phyloP scores from a whole-genome alignment of 2,329 filamentous ascomycete species.

The Penicillium thymicola region DNA sequence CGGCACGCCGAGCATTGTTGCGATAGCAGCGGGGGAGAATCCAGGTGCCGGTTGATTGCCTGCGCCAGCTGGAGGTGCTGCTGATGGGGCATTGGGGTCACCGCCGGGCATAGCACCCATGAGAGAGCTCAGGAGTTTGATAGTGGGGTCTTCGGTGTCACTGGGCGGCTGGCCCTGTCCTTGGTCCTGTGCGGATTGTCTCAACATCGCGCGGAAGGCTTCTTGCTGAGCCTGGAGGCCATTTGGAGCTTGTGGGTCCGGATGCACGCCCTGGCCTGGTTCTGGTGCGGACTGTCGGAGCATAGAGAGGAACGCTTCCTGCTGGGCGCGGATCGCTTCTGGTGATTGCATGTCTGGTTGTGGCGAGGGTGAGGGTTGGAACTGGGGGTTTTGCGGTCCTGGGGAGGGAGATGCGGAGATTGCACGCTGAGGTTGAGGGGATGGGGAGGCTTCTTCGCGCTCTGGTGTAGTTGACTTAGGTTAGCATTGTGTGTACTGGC shows the following conservation, averaged over 20 bases:
- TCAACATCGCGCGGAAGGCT: slow-evolving; percentile 41
- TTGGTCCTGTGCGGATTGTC: slow-evolving; percentile 28
- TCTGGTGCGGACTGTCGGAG: slow-evolving; percentile 33
- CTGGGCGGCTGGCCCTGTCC: slow-evolving; percentile 10
- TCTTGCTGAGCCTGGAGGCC: slow-evolving; percentile 37
- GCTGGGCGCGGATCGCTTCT: slow-evolving; percentile 38
- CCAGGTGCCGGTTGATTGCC: slow-evolving; percentile 7
- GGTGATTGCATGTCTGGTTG: slow-evolving; percentile 28
- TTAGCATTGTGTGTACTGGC: slow-evolving; percentile 7
- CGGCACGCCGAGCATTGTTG: slow-evolving; percentile 44
- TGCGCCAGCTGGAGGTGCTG: slow-evolving; percentile 14
- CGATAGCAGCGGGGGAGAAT: slow-evolving; percentile 30
- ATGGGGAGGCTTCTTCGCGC: slow-evolving; percentile 25
- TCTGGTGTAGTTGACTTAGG: slow-evolving; percentile 13
- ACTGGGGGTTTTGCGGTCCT: slow-evolving; percentile 23
- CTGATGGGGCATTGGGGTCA: slow-evolving; percentile 19
- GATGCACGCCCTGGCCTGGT: slow-evolving; percentile 12
- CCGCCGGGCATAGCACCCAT: slow-evolving; percentile 31
- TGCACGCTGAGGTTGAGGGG: slow-evolving; percentile 13
- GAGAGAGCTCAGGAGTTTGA: slow-evolving; percentile 38
- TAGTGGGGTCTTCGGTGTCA: slow-evolving; percentile 34
- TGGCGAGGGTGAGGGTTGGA: slow-evolving; percentile 13
- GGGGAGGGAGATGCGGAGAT: slow-evolving; percentile 29
- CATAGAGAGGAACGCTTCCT: slow-evolving; percentile 43
- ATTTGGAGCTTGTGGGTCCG: slow-evolving; percentile 20